Base-by-base conservation (phyloP, 805 yeast genomes). In the Saturnispora galanensis region DNA sequence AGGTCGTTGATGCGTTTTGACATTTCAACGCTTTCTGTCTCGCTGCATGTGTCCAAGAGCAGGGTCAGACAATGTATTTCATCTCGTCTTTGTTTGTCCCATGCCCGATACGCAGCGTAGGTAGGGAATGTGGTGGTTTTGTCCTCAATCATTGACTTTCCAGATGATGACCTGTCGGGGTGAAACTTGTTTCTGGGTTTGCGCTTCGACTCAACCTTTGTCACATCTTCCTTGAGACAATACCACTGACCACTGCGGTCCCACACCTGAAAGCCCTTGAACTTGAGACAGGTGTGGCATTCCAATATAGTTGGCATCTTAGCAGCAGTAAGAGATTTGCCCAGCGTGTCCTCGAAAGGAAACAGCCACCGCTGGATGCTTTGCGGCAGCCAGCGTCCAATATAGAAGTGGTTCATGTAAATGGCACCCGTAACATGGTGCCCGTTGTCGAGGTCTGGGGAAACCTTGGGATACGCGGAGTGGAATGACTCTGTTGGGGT, bases 301-400 rank as follows among this genome's bases (percentile, higher is more conserved):
- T 42, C 45, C n/a, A 42, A 31, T 15, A 28, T 26, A 6, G 45
- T 42, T n/a, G 45, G 45, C 41, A 42, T 42, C 32, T 37, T 42
- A 12, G 16, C 13, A 10, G 39, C 32, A 4, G 37, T 42, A 3
- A 42, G 34, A 12, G 31, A 32, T 9, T 41, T 38, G 11, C 31
- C 31, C 12, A 16, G 28, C 8, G 21, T 17, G 15, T 13, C 15
- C 10, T 59, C 59, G n/a, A 57, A 50, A 5, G 65, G 65, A 47
- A 60, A 59, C 17, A 61, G 31, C 6, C 54, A 16, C 2, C 46
- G 41, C 29, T 57, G 53, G 7, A 62, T 50, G 7, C 50, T 48
- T 31, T 40, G 47, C 1, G 66, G 66, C n/a, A 62, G 48, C 66
- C 66, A 62, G 49, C 66, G 47, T 2, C 59, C 62, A 4, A 62